phyloP scores from a whole-genome alignment of 1,284 basidiomycete species.

The Chondrostereum purpureum region DNA sequence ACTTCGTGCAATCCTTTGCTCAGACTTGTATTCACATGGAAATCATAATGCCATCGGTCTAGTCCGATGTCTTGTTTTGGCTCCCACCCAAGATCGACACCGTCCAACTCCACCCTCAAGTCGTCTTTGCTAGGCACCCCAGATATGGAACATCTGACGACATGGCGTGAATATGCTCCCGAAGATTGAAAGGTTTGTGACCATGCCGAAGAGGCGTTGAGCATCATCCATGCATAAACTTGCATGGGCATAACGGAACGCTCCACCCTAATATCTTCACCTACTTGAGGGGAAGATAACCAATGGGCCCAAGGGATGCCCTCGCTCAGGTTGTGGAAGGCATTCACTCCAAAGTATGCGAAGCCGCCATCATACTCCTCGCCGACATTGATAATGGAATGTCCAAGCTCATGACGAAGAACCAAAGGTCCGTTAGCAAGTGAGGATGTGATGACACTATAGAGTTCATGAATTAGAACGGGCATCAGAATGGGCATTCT shows the following conservation, averaged over 20 bases:
- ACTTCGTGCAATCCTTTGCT: slow-evolving; percentile 47
- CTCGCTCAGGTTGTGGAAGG: slow-evolving; percentile 37
- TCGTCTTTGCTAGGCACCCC: slow-evolving; percentile 58
- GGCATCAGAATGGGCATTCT: background rate
- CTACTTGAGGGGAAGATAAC: slow-evolving; percentile 40
- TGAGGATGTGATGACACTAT: slow-evolving; percentile 74
- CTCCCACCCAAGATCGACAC: slow-evolving; percentile 48
- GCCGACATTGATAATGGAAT: slow-evolving; percentile 74
- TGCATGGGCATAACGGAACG: slow-evolving; percentile 74
- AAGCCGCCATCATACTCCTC: slow-evolving; percentile 85
- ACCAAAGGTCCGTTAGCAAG: slow-evolving; percentile 73
- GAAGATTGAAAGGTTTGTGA: slow-evolving; percentile 56
- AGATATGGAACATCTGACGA: slow-evolving; percentile 71
- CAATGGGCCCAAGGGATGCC: slow-evolving; percentile 67
- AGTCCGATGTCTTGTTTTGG: slow-evolving; percentile 50
- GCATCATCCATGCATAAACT: slow-evolving; percentile 66
- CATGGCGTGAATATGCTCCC: slow-evolving; percentile 55
- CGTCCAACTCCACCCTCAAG: slow-evolving; percentile 58
- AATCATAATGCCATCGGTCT: slow-evolving; percentile 71
- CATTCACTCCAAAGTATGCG: slow-evolving; percentile 72
- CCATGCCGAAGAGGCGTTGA: slow-evolving; percentile 59
- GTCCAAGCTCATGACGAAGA: slow-evolving; percentile 78
- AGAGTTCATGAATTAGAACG: slow-evolving; percentile 6
- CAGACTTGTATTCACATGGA: slow-evolving; percentile 35
- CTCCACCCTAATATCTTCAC: slow-evolving; percentile 41